Base-by-base conservation (phyloP, 495 filamentous ascomycete genomes). In the Lindgomyces ingoldianus region DNA sequence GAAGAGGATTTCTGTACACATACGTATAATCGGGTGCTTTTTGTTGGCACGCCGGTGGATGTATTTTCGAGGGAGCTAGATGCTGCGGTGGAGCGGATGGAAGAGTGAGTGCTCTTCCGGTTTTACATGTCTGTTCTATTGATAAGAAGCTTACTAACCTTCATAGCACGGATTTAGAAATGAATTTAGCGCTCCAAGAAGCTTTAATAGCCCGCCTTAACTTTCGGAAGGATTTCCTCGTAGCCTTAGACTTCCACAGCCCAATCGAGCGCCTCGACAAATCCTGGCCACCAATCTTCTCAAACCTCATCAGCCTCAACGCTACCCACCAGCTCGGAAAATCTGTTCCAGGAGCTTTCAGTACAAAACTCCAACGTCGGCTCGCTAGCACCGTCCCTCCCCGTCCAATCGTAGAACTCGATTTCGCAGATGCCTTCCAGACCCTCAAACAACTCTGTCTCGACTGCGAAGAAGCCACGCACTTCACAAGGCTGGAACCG, bases 1-100 rank as follows among this genome's bases (percentile, higher is more conserved):
- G 94, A 98, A 77, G 94, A 98, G 76, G 94, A 98, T 70, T 97
- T 98, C 67, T 89, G 92, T 22, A 90, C 89, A 3, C 91, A 95
- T 73, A 85, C 93, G 0, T 98, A 93, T 73, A 88, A 91, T 64
- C 84, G 93, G 26, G 82, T 81, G 44, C 81, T 99, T 0, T 77
- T 98, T 26, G 83, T 86, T 8, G 19, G 55, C 27, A 41, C 56
- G 19, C 63, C 63, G 2, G 21, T 52, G 16, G 68, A 70, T 41
- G 64, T 67, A 16, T 62, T 70, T 47, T 25, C 51, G 53, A 49
- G 60, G 33, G 59, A 67, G 63, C 26, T 70, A 25, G 60, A 70
- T 24, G 51, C 55, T 26, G 63, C 59, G 10, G 36, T 60, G 42
- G 53, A 70, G 33, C 9, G 33, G 18, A n/a, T 70, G 26, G 46